phyloP scores from a whole-genome alignment of 768 basidiomycete genomes.

The Kwoniella pini region DNA sequence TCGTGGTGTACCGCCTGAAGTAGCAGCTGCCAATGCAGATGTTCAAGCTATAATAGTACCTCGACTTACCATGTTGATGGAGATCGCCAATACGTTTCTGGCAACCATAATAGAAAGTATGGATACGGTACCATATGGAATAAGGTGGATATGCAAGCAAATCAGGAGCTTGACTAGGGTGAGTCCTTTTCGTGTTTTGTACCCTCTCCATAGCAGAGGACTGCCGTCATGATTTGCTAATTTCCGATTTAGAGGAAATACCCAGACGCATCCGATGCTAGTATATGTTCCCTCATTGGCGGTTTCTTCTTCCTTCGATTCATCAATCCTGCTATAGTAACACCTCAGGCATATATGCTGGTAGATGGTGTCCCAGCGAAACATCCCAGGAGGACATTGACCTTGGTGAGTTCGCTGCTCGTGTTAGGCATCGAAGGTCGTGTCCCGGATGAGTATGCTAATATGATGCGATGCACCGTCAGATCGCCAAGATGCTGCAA shows the following conservation, averaged over 20 bases:
- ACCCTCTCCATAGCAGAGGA: too few relatives aligned
- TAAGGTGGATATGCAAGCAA: conserved; percentile 99
- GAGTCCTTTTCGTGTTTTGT: conserved; percentile 24
- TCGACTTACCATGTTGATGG: conserved; percentile 97
- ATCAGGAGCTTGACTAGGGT: conserved; percentile 95
- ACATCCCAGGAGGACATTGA: conserved; percentile 93
- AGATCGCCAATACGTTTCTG: conserved; percentile 97
- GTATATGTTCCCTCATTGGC: conserved; percentile 96
- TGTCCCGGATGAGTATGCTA: too few relatives aligned
- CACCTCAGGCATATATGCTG: conserved; percentile 99
- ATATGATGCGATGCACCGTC: conserved; percentile 3
- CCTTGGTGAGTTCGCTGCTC: conserved; percentile 63
- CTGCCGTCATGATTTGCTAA: too few relatives aligned
- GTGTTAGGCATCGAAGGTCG: background rate
- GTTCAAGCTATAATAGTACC: conserved; percentile 98
- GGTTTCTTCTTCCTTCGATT: conserved; percentile 99
- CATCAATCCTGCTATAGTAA: conserved; percentile 98
- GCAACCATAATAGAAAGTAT: conserved; percentile 97
- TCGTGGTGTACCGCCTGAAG: conserved; percentile 87
- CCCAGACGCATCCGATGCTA: conserved; percentile 96
- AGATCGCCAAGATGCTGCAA: conserved; percentile 99
- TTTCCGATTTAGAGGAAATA: conserved; percentile 72
- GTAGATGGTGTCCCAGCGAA: conserved; percentile 97
- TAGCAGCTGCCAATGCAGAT: conserved; percentile 89
- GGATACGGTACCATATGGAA: conserved; percentile 98